phyloP scores from a whole-genome alignment of 345 rosid species.

The Citrus reticulata region DNA sequence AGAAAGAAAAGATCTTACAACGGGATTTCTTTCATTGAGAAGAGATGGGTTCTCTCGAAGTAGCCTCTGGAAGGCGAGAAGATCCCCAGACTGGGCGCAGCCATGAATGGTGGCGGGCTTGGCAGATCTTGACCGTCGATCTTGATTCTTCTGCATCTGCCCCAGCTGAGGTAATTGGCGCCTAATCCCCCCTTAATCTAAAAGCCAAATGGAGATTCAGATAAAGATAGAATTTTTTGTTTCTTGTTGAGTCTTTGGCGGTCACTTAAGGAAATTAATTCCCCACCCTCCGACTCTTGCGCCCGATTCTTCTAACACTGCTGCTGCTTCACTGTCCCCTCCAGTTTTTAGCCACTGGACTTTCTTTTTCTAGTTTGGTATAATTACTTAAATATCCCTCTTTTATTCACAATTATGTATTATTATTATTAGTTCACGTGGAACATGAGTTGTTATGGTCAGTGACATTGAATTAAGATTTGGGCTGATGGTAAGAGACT shows the following conservation, averaged over 20 bases:
- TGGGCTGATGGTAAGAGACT: neutral
- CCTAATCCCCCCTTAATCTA: neutral
- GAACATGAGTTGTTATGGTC: neutral
- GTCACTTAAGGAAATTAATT: neutral
- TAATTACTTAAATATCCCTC: too few species aligned
- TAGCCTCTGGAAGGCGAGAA: slow-evolving; percentile 57
- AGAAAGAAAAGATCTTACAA: slow-evolving; percentile 41
- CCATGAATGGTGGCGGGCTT: slow-evolving; percentile 78
- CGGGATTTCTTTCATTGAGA: slow-evolving; percentile 86
- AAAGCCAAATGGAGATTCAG: neutral
- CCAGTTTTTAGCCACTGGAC: neutral
- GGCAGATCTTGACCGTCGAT: slow-evolving; percentile 64
- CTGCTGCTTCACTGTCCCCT: neutral
- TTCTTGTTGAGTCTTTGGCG: slow-evolving; percentile 18
- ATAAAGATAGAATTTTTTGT: slow-evolving; percentile 1
- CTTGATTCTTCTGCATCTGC: slow-evolving; percentile 47
- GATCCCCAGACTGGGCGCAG: slow-evolving; percentile 85
- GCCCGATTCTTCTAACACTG: slow-evolving; percentile 8
- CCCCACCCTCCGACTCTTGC: slow-evolving; percentile 42
- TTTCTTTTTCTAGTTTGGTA: neutral
- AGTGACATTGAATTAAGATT: neutral
- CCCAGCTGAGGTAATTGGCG: neutral
- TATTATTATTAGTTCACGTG: neutral
- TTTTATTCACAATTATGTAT: neutral
- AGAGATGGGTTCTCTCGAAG: slow-evolving; percentile 68